phyloP scores from a whole-genome alignment of 306 rosid genomes.

The Arachis stenosperma region DNA sequence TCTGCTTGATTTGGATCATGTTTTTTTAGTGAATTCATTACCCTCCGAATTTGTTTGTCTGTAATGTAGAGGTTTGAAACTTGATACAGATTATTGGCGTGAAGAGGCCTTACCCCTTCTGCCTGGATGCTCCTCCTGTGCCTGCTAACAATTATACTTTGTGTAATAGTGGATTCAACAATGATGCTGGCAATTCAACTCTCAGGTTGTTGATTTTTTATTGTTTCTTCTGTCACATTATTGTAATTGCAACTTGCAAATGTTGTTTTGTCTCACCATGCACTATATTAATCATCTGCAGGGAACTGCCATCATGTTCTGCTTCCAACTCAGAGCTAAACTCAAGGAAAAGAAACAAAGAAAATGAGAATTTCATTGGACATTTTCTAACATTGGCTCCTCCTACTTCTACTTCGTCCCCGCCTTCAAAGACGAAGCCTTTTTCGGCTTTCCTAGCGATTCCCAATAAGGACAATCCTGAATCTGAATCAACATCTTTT shows the following conservation, averaged over 20 bases:
- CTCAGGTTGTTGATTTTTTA: slow-evolving; percentile 51
- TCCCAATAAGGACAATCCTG: slow-evolving; percentile 41
- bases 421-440: slow-evolving; percentile 41
- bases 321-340: slow-evolving; percentile 48
- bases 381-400: slow-evolving; percentile 66
- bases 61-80: slow-evolving; percentile 16
- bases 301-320: slow-evolving; percentile 57
- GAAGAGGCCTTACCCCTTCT: slow-evolving; percentile 73
- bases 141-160: slow-evolving; percentile 51
- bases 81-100: slow-evolving; percentile 60
- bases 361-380: slow-evolving; percentile 45
- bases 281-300: slow-evolving; percentile 40
- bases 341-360: slow-evolving; percentile 44
- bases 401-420: slow-evolving; percentile 47
- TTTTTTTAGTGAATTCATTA: neutral
- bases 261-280: slow-evolving; percentile 33
- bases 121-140: slow-evolving; percentile 48
- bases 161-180: slow-evolving; percentile 35
- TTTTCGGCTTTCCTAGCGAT: slow-evolving; percentile 40
- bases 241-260: neutral
- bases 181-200: slow-evolving; percentile 41
- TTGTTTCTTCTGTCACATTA: slow-evolving; percentile 10
- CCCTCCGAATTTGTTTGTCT: neutral
- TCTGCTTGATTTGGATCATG: neutral
- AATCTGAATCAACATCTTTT: slow-evolving; percentile 40